Conservation (phyloP, 2,329 filamentous ascomycete species). For the Sphaerulina vaccinii region DNA sequence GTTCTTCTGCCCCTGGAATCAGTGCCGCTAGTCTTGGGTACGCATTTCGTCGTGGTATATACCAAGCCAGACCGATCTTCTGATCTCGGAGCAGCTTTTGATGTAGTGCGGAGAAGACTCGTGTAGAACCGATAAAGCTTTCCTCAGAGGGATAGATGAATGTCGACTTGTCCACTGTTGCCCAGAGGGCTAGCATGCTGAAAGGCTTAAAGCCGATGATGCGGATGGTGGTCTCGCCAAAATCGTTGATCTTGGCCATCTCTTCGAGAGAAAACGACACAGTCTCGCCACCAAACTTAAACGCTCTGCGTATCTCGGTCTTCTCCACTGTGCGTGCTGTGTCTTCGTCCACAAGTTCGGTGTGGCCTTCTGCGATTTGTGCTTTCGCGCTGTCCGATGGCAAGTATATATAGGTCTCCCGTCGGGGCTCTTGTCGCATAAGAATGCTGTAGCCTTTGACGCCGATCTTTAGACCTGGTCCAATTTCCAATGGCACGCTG, state of each 20-base stretch:
- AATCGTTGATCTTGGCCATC: conserved; percentile 71
- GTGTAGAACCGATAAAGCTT: conserved; percentile 83
- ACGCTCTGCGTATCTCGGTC: conserved; percentile 81
- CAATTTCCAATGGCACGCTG: conserved; percentile 82
- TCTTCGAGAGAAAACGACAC: conserved; percentile 85
- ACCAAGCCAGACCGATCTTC: conserved; percentile 88
- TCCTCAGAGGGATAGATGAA: conserved; percentile 95
- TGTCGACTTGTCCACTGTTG: conserved; percentile 77
- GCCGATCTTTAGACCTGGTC: conserved; percentile 78
- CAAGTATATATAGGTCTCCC: conserved; percentile 84
- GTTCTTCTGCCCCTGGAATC: conserved; percentile 68
- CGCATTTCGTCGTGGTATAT: conserved; percentile 76
- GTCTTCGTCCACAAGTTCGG: conserved; percentile 73
- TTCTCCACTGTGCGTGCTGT: conserved; percentile 75
- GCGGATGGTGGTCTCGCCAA: conserved; percentile 78
- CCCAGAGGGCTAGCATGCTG: conserved; percentile 74
- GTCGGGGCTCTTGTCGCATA: conserved; percentile 75
- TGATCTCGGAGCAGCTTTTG: conserved; percentile 77
- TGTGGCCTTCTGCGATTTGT: conserved; percentile 74
- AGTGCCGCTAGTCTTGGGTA: conserved; percentile 78
- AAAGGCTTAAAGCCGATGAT: conserved; percentile 93
- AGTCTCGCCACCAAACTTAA: conserved; percentile 91
- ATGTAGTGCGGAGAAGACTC: conserved; percentile 88
- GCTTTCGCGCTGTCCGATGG: conserved; percentile 70
- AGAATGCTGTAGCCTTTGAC: conserved; percentile 91